Evolutionary conservation across 345 rosid species (phyloP), one percentile per base, ranked within the genome.

Genomic region (Draba incana): DNA sequence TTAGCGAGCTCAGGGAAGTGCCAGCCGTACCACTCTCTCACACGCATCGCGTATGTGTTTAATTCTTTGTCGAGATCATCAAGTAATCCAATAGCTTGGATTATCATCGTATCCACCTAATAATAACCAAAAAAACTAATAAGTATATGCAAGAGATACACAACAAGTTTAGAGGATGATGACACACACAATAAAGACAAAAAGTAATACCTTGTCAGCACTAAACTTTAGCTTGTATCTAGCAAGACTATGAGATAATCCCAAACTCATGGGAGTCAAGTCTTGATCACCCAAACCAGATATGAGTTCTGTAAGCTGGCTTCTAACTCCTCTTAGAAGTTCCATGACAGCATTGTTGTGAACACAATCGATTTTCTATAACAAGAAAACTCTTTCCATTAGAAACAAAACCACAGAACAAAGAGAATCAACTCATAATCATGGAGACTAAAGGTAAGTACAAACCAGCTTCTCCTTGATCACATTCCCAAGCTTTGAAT

Each of bases 1-100:
- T 85, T 91, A 3, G 91, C 89, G 61, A 91, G 92, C 81, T 91
- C 97, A 0, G 96, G 97, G 77, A 91, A 88, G 77, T 88, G 97
- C 97, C 96, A 91, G 14, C 96, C 96, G 5, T 88, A 88, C 97
- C 96, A 88, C 63, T 91, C 96, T 30, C 86, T 83, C 20, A 85
- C 91, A 52, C 97, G 84, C 97, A 88, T 91, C 0, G 93, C 89
- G 25, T 88, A 91, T 0, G 87, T 86, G 66, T 88, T 91, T 2
- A 88, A 79, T 79, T 91, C 96, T 75, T 91, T 91, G 77, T 88
- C 93, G 45, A 91, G 93, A 71, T 91, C 96, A 25, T 88, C 97
- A 5, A 88, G 91, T 39, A 91, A 72, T 20, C 97, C 96, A 20
- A 88, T 88, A 10, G 96, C 97, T 64, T 91, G 97, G 71, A 91